Base-by-base conservation (phyloP, 139 green algal genomes). In the Eudorina sp. region DNA sequence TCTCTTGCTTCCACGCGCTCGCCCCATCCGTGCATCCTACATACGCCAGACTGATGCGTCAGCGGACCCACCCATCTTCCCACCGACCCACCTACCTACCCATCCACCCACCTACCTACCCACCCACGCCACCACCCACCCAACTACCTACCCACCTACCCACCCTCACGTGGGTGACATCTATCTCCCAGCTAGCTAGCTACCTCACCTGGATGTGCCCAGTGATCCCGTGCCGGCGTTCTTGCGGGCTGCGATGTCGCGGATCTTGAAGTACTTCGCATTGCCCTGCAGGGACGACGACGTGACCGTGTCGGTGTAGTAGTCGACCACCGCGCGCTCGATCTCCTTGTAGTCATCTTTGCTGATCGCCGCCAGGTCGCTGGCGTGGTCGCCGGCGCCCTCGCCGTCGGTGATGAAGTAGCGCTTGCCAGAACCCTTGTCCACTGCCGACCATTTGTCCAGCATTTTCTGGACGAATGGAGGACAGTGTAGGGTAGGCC, bases 381-480 rank as follows among this genome's bases (percentile, higher is more conserved):
- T 3, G 46, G n/a, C n/a, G n/a, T n/a, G n/a, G n/a, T n/a, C n/a
- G n/a, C n/a, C n/a, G n/a, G n/a, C n/a, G n/a, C n/a, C n/a, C n/a
- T 64, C 64, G 36, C 7, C 14, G 5, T 64, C 51, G 5, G 72
- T 62, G 23, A 34, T 2, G 74, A 82, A 82, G 29, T 2, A 5
- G 13, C 74, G 74, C 23, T 13, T 14, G 41, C 36, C 14, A 6
- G 8, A 60, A 25, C 29, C 41, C 29, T 5, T 21, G 14, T 38
- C 46, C 29, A 82, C 46, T 4, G 3, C 1, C 46, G 46, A n/a
- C 46, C 46, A 82, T 13, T 64, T 66, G 29, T 64, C 18, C 45
- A 82, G 45, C 74, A 82, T 82, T 62, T 82, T 64, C 74, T 82
- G 74, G 11, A 77, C 38, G 16, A 58, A 58, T 58, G 51, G 51